These are phyloP conservation scores for Penicillium paneum DNA, from an alignment of 2,329 filamentous ascomycete genomes.

Conservation along the genomic window DNA sequence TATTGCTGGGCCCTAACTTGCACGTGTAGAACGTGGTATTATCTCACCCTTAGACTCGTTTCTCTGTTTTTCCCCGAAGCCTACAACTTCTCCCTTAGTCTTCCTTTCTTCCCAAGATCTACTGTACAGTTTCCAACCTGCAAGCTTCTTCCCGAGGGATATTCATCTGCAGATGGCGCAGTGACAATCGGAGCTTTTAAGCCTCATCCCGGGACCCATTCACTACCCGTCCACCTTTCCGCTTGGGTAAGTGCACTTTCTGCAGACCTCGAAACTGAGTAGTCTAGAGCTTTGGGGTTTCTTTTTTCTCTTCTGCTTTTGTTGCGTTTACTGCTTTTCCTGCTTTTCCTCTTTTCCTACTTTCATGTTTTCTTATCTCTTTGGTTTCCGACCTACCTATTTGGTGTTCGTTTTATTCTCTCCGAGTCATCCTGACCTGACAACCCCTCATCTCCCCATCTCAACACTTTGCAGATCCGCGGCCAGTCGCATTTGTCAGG, in stretches of 20 bases:
- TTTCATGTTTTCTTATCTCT: background rate
- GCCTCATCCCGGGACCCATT: slow-evolving; percentile 20
- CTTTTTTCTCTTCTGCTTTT: background rate
- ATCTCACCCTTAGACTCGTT: background rate
- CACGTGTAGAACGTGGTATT: slow-evolving; percentile 4
- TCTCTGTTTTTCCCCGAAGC: slow-evolving; percentile 1
- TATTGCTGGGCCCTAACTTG: background rate
- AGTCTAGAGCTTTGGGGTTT: background rate
- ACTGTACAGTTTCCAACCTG: background rate
- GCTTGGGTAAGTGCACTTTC: slow-evolving; percentile 10
- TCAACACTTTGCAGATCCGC: background rate
- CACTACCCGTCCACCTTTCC: slow-evolving; percentile 10
- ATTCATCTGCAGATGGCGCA: slow-evolving; percentile 15
- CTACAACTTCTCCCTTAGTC: background rate
- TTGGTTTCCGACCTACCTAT: background rate
- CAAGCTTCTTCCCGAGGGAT: slow-evolving; percentile 6
- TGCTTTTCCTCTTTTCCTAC: no score
- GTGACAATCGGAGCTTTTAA: slow-evolving; percentile 16
- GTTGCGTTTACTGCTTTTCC: background rate
- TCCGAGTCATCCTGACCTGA: background rate
- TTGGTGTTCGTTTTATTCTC: background rate
- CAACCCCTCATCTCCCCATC: slow-evolving; percentile 7
- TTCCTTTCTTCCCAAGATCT: slow-evolving; percentile 1
- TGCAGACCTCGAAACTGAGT: background rate
- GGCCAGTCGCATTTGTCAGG: slow-evolving; percentile 1